Conservation (phyloP, 352 stramenopile species). For the Pythium biforme region DNA sequence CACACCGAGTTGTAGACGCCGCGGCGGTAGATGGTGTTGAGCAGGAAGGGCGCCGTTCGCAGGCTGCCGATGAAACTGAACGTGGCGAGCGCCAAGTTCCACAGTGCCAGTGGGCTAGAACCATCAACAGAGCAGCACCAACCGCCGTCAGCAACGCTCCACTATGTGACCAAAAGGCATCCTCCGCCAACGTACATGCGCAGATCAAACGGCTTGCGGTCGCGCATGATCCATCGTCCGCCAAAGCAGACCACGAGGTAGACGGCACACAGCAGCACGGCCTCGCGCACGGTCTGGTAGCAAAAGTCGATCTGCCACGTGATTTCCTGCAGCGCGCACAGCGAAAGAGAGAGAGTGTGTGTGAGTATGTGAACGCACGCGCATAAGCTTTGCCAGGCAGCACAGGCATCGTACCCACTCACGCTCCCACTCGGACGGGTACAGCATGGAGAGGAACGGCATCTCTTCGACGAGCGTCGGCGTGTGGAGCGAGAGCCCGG, state of each 20-base stretch:
- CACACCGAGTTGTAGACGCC: slow-evolving; percentile 87
- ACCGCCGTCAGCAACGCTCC: background rate
- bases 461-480: slow-evolving; percentile 51
- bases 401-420: slow-evolving; percentile 46
- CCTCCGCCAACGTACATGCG: slow-evolving; percentile 40
- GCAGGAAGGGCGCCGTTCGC: slow-evolving; percentile 75
- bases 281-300: slow-evolving; percentile 58
- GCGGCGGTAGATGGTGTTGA: slow-evolving; percentile 75
- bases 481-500: slow-evolving; percentile 21
- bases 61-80: slow-evolving; percentile 82
- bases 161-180: no score
- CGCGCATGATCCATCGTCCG: slow-evolving; percentile 73
- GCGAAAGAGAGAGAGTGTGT: background rate
- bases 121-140: background rate
- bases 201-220: slow-evolving; percentile 78
- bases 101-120: slow-evolving; percentile 59
- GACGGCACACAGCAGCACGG: slow-evolving; percentile 51
- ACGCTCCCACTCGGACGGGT: slow-evolving; percentile 73
- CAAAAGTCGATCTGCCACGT: slow-evolving; percentile 72
- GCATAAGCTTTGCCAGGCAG: no score
- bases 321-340: slow-evolving; percentile 37
- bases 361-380: no score
- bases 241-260: slow-evolving; percentile 82
- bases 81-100: slow-evolving; percentile 74
- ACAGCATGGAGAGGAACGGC: slow-evolving; percentile 48